Percentiles rank a stretch among this genome's conserved stretches.
Conservation (phyloP, 2,329 filamentous ascomycete species). For the Didymosphaeria variabile region DNA sequence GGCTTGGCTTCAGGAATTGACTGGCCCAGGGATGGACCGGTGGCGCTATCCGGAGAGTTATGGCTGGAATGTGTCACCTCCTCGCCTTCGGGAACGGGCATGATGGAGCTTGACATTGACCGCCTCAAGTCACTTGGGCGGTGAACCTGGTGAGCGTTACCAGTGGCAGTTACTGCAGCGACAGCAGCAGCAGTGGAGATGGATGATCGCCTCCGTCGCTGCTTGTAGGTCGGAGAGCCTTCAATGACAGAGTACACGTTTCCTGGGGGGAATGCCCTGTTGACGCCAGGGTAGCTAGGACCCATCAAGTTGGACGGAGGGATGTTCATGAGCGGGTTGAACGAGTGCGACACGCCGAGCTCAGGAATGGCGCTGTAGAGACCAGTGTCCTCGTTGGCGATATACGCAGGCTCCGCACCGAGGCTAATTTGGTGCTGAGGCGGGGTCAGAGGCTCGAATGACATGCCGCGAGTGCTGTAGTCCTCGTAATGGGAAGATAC, state of each 20-base stretch:
- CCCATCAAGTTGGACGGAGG: slow-evolving; percentile 85
- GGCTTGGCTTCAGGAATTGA: slow-evolving; percentile 77
- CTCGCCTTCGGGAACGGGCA: slow-evolving; percentile 81
- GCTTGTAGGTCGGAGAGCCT: slow-evolving; percentile 98
- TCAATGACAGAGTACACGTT: slow-evolving; percentile 97
- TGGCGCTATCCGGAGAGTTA: slow-evolving; percentile 80
- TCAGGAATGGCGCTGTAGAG: slow-evolving; percentile 96
- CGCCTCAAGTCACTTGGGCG: slow-evolving; percentile 89
- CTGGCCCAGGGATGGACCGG: slow-evolving; percentile 64
- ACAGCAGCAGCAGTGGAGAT: slow-evolving; percentile 84
- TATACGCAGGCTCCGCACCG: slow-evolving; percentile 90
- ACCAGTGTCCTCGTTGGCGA: slow-evolving; percentile 96
- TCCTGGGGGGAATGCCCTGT: slow-evolving; percentile 72
- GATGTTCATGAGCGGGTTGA: slow-evolving; percentile 90
- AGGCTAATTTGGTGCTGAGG: slow-evolving; percentile 88
- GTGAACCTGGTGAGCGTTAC: slow-evolving; percentile 68
- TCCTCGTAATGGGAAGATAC: slow-evolving; percentile 99
- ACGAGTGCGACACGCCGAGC: slow-evolving; percentile 76
- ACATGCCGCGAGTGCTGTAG: slow-evolving; percentile 95
- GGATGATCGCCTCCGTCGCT: slow-evolving; percentile 90
- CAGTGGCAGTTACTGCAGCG: slow-evolving; percentile 69
- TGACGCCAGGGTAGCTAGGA: slow-evolving; percentile 78
- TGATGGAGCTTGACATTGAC: slow-evolving; percentile 88
- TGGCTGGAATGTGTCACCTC: slow-evolving; percentile 68
- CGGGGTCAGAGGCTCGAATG: slow-evolving; percentile 95